Base-by-base conservation (phyloP, 768 basidiomycete species). In the Aureoboletus auriporus region DNA sequence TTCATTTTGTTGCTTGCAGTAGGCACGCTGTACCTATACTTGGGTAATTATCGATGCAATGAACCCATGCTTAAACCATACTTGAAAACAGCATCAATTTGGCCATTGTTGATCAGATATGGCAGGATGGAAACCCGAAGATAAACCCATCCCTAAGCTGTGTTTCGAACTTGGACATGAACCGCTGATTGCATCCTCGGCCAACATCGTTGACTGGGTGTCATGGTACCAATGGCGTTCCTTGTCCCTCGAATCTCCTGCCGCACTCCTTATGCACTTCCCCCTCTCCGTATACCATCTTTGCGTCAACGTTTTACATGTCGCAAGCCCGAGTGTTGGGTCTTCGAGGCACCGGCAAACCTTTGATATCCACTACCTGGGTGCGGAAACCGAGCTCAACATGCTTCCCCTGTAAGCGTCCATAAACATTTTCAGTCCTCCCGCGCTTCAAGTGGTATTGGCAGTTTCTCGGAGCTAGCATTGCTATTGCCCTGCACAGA, bases 211-310 rank as follows among this genome's bases (percentile, higher is more conserved):
- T 26, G 70, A 66, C 48, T 78, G 76, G 76, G 63, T 60, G 29
- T 69, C 70, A 20, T 77, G 74, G 62, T 71, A 76, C 55, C 51
- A 65, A 40, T 76, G 75, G 76, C 70, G 76, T 33, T 64, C 67
- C 40, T 56, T 77, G 17, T 67, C 75, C 29, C 58, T 74, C 34
- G 58, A 60, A 26, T 75, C 75, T 17, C 72, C 74, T 8, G 74
- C 72, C 0, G 72, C 68, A 23, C 62, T 77, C 33, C 61, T 74
- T n/a, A 62, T 77, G 55, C 70, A 74, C 44, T 75, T 67, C 52
- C 73, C 75, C 8, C 56, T 77, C 51, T 64, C 68, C 13, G 60
- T 72, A 20, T 76, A 73, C 49, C 62, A 69, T 17, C 52, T 76
- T 23, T 53, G 71, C 31, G 65, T 65, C 44, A 56, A 69, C 39